Conservation (phyloP, 176 grass and related monocot genomes). For the Poa pratensis region DNA sequence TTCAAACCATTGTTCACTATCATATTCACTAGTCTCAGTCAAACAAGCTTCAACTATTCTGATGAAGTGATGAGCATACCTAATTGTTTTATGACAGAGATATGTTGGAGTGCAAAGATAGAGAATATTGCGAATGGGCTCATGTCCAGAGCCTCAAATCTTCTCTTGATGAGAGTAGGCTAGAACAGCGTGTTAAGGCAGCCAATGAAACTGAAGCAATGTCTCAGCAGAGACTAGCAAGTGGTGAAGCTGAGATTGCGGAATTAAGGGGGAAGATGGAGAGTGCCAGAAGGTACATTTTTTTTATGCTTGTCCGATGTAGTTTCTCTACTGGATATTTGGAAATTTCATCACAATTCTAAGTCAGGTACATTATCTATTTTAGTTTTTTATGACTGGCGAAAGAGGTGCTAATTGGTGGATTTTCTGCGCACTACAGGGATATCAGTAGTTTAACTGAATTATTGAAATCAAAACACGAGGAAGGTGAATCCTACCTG, state of each 20-base stretch:
- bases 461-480: constrained; percentile 76
- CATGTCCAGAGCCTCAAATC: constrained; percentile 70
- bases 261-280: constrained; percentile 84
- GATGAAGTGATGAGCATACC: constrained; percentile 8
- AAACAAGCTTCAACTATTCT: constrained; percentile 18
- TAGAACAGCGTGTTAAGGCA: constrained; percentile 87
- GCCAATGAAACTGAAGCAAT: constrained; percentile 96
- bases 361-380: background rate
- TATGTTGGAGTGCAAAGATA: constrained; percentile 70
- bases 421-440: constrained; percentile 24
- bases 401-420: constrained; percentile 15
- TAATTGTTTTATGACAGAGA: constrained; percentile 58
- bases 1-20: constrained; percentile 1
- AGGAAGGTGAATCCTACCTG: constrained; percentile 79
- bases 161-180: constrained; percentile 87
- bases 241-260: constrained; percentile 90
- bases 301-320: background rate
- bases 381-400: background rate
- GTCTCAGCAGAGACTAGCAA: constrained; percentile 84
- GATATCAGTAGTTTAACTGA: constrained; percentile 51
- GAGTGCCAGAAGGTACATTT: constrained; percentile 61
- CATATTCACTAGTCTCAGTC: constrained; percentile 19
- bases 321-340: background rate
- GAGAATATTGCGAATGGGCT: constrained; percentile 81
- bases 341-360: background rate